Evolutionary conservation across 2,329 filamentous ascomycete genomes (phyloP).

Genomic region (Pseudocercospora fuligena): DNA sequence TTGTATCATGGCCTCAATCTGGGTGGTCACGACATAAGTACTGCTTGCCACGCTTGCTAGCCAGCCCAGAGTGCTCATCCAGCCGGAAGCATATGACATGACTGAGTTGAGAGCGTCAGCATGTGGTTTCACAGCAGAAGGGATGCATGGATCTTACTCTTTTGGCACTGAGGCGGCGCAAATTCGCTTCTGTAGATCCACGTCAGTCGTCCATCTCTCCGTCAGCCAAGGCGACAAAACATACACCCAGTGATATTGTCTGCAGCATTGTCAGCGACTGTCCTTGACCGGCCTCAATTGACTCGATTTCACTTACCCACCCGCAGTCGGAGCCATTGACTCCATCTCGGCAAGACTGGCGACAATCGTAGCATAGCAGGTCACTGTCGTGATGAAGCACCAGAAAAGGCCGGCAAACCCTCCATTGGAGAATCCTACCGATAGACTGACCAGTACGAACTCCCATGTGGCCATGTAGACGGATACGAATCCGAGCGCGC

Average conservation of each 20-base stretch:
- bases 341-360: constrained; percentile 41
- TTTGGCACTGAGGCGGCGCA: constrained; percentile 39
- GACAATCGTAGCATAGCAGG: constrained; percentile 37
- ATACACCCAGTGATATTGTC: constrained; percentile 38
- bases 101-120: constrained; percentile 13
- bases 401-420: constrained; percentile 41
- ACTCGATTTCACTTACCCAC: constrained; percentile 18
- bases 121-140: not conserved
- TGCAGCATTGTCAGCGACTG: not conserved
- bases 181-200: constrained; percentile 33
- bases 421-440: constrained; percentile 39
- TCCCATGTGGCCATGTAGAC: constrained; percentile 40
- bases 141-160: constrained; percentile 26
- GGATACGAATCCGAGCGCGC: constrained; percentile 39
- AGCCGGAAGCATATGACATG: constrained; percentile 31
- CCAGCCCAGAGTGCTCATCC: constrained; percentile 32
- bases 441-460: constrained; percentile 38
- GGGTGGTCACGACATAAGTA: constrained; percentile 43
- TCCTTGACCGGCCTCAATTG: not conserved
- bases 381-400: constrained; percentile 39
- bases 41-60: constrained; percentile 41
- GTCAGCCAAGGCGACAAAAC: not conserved
- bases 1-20: constrained; percentile 46
- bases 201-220: not conserved
- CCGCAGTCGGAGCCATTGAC: constrained; percentile 41